Percentiles rank a stretch among this genome's conserved stretches.
These are phyloP conservation scores for Coelastrella sp. DNA, from an alignment of 139 green algal species.

Conservation along the genomic window DNA sequence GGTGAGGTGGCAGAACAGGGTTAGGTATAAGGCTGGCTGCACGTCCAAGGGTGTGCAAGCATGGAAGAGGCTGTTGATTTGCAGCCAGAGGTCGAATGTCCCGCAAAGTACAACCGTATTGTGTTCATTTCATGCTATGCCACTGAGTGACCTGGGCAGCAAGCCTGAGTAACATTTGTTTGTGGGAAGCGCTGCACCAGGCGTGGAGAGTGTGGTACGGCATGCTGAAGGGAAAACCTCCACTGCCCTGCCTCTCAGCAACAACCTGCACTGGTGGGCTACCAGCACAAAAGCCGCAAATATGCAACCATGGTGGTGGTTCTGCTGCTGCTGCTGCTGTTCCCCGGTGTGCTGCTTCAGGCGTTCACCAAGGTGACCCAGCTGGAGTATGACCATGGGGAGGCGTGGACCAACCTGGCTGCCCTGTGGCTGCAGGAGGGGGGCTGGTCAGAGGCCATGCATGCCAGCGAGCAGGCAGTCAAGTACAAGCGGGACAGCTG, in stretches of 20 bases:
- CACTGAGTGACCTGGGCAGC: no score
- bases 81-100: no score
- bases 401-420: slow-evolving; percentile 97
- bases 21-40: no score
- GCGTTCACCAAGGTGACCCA: slow-evolving; percentile 87
- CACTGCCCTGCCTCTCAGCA: no score
- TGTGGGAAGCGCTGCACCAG: no score
- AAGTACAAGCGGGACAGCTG: slow-evolving; percentile 86
- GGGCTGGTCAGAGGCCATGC: slow-evolving; percentile 52
- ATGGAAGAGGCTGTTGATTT: no score
- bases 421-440: slow-evolving; percentile 82
- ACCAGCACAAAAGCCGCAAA: not conserved
- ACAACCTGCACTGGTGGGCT: not conserved
- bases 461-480: slow-evolving; percentile 69
- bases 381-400: slow-evolving; percentile 87
- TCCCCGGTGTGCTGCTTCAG: slow-evolving; percentile 40
- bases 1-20: not conserved
- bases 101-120: no score
- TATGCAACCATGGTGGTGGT: not conserved
- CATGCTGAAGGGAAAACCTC: no score
- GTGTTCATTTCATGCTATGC: no score
- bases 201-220: no score
- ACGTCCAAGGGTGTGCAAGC: not conserved
- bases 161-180: no score
- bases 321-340: not conserved